A percentile compares a stretch with the other conserved stretches of the same genome.
Evolutionary conservation across 441 rosid species (phyloP).

Genomic region (Pelargonium australe): DNA sequence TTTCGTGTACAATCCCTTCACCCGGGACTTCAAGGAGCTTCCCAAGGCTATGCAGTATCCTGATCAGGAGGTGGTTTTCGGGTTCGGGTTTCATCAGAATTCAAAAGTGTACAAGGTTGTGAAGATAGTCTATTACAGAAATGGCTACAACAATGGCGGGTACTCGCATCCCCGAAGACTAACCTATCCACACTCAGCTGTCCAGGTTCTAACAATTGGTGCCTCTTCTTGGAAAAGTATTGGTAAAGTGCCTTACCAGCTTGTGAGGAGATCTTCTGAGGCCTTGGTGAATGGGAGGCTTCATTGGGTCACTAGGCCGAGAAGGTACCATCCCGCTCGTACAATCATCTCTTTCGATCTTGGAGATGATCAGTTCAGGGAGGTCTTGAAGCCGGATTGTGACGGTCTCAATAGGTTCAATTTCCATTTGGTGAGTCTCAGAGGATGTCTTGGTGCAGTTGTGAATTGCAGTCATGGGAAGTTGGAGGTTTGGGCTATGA

Average conservation of each 20-base stretch:
- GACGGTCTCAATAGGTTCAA: constrained; percentile 52
- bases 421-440: constrained; percentile 45
- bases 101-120: constrained; percentile 58
- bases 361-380: constrained; percentile 57
- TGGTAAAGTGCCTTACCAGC: constrained; percentile 52
- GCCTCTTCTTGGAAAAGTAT: constrained; percentile 54
- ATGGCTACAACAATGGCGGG: constrained; percentile 19
- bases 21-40: constrained; percentile 40
- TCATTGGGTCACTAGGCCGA: constrained; percentile 64
- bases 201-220: constrained; percentile 62
- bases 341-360: constrained; percentile 66
- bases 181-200: constrained; percentile 58
- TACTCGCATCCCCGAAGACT: constrained; percentile 31
- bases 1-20: constrained; percentile 70
- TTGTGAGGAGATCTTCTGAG: constrained; percentile 46
- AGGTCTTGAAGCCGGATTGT: constrained; percentile 58
- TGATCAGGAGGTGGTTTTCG: constrained; percentile 66
- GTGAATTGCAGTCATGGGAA: constrained; percentile 57
- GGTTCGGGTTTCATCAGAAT: constrained; percentile 59
- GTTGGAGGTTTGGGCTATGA: constrained; percentile 85
- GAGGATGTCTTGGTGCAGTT: constrained; percentile 51
- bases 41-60: constrained; percentile 50
- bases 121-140: constrained; percentile 66
- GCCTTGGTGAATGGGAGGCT: constrained; percentile 69
- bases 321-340: constrained; percentile 47